Evolutionary conservation across 805 yeast genomes (phyloP).

Genomic region (Nakazawaea siamensis): DNA sequence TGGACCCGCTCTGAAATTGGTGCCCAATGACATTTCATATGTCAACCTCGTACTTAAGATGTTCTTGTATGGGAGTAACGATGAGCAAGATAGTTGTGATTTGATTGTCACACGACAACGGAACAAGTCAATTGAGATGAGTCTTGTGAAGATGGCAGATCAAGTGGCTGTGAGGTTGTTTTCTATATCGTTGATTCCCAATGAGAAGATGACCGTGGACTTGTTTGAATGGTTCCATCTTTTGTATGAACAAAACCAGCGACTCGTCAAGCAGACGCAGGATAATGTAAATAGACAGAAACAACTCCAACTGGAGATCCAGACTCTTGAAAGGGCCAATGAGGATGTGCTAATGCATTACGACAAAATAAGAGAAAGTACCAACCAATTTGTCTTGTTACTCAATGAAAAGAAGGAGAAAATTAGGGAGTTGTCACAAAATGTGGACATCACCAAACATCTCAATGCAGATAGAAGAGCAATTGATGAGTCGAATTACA

Average conservation of each 20-base stretch:
- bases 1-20: too few relatives aligned
- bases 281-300: neutral
- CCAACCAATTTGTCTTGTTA: slow-evolving; percentile 19
- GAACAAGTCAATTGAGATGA: neutral
- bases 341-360: slow-evolving; percentile 1
- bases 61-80: neutral
- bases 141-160: neutral
- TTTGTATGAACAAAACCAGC: neutral
- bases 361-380: neutral
- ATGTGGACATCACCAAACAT: neutral
- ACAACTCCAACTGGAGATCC: neutral
- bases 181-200: neutral
- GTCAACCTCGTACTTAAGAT: neutral
- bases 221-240: slow-evolving; percentile 9
- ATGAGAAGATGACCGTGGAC: neutral
- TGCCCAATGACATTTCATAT: too few relatives aligned
- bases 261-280: neutral
- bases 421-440: slow-evolving; percentile 20
- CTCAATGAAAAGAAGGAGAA: slow-evolving; percentile 24
- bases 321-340: neutral
- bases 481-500: slow-evolving; percentile 3
- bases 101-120: neutral
- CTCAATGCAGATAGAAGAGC: slow-evolving; percentile 1
- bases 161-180: slow-evolving; percentile 5
- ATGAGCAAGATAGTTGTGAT: neutral